Evolutionary conservation across 179 eudicot genomes (phyloP), one percentile per base, ranked within the genome.

Genomic region (Spergularia azorica): DNA sequence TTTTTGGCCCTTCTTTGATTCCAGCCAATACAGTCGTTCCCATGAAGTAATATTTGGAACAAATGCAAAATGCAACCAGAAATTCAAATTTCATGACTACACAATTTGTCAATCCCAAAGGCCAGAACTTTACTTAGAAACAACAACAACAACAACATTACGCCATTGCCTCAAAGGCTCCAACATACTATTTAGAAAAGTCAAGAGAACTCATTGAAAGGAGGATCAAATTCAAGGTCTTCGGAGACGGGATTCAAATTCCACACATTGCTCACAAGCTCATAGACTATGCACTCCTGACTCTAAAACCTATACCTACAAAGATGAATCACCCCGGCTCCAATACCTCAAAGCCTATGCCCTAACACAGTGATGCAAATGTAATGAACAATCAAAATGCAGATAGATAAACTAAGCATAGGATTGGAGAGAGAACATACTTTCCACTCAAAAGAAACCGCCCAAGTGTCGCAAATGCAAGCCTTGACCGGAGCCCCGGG

Each of bases 401-500:
- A 38, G 2, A 18, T 11, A 16, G 43, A 4, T 36, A 52, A 55
- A 63, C 9, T 36, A 52, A 55, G 63, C 9, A 18, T 11, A 64
- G 65, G 74, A 79, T 20, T 57, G 21, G 51, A 74, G 56, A 68
- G 56, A 10, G 18, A 63, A 86, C 95, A 86, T 73, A 93, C 98
- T 94, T 94, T 65, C 96, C 97, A n/a, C 90, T 93, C 80, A 95
- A 77, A 72, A 95, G 82, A 79, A 95, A 80, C 32, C 98, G 89
- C 38, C 98, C 98, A 77, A 95, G 95, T 0, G 98, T 93, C 55
- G 98, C 98, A 73, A 95, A 76, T 63, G 82, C 97, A 79, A 95
- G 88, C 87, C 98, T 90, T 46, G 98, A 93, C 12, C 95, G 92
- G 7, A 95, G 91, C 14, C 98, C 97, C 0, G 98, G 97, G 90